phyloP scores from a whole-genome alignment of 2,329 filamentous ascomycete genomes.

The Diplodia corticola region DNA sequence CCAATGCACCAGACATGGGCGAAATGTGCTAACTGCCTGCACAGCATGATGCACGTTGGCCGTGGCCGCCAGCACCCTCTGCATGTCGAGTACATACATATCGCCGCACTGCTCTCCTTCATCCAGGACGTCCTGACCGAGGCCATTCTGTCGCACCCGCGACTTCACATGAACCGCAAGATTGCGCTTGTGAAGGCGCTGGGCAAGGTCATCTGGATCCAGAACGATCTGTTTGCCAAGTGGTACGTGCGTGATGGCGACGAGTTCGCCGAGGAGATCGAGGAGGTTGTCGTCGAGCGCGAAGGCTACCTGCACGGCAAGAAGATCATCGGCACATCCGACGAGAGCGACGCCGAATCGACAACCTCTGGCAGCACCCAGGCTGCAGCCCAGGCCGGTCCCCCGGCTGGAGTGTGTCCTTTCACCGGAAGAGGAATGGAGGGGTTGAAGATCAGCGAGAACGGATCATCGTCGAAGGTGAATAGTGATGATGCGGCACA shows the following conservation, averaged over 20 bases:
- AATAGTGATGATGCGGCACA: neutral
- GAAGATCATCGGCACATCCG: constrained; percentile 34
- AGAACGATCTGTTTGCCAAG: constrained; percentile 83
- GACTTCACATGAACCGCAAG: constrained; percentile 66
- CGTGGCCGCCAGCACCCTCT: constrained; percentile 70
- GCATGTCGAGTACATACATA: constrained; percentile 79
- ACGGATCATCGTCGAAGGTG: neutral
- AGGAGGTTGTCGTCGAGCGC: constrained; percentile 38
- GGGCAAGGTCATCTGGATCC: constrained; percentile 82
- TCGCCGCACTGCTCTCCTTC: constrained; percentile 69
- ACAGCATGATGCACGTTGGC: constrained; percentile 76
- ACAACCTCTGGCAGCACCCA: constrained; percentile 17
- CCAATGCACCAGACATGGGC: neutral
- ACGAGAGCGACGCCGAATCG: constrained; percentile 27
- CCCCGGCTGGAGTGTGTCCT: constrained; percentile 16
- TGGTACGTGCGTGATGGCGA: constrained; percentile 73
- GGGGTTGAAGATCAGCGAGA: neutral
- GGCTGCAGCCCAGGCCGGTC: neutral
- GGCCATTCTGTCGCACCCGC: constrained; percentile 71
- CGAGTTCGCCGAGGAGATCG: constrained; percentile 54
- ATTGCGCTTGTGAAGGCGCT: constrained; percentile 73
- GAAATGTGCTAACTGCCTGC: neutral
- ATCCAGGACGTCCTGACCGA: constrained; percentile 78
- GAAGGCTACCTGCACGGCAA: constrained; percentile 41
- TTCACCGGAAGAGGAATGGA: constrained; percentile 23